A percentile compares a stretch with the other conserved stretches of the same genome.
Evolutionary conservation across 345 rosid species (phyloP).

Genomic region (Aquilaria sinensis): DNA sequence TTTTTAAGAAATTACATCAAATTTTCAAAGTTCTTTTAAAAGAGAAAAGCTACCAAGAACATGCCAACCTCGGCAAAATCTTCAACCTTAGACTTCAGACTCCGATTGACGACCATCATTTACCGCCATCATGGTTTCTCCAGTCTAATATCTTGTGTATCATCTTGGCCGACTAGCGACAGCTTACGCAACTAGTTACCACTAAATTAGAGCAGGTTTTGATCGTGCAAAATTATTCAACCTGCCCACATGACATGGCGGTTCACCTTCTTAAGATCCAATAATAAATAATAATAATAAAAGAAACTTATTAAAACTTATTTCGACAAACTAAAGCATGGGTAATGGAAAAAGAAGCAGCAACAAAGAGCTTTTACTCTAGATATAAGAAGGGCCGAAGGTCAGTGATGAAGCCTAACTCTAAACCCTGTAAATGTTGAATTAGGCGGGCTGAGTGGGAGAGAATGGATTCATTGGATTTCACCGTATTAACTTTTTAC

Average conservation of each 20-base stretch:
- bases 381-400: too few relatives aligned
- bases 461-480: too few relatives aligned
- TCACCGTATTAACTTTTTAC: too few relatives aligned
- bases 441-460: too few relatives aligned
- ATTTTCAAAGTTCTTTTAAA: slow-evolving; percentile 3
- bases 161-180: not conserved
- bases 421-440: too few relatives aligned
- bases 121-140: too few relatives aligned
- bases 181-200: slow-evolving; percentile 5
- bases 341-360: slow-evolving; percentile 2
- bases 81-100: slow-evolving; percentile 1
- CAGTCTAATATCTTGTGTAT: too few relatives aligned
- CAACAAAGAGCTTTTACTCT: too few relatives aligned
- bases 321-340: not conserved
- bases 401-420: slow-evolving; percentile 9
- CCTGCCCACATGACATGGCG: slow-evolving; percentile 5
- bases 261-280: too few relatives aligned
- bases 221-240: not conserved
- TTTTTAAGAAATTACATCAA: slow-evolving; percentile 6
- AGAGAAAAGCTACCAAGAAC: slow-evolving; percentile 9
- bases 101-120: too few relatives aligned
- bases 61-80: slow-evolving; percentile 15
- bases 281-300: too few relatives aligned
- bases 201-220: not conserved
- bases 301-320: too few relatives aligned